A percentile compares a stretch with the other conserved stretches of the same genome.
phyloP scores from a whole-genome alignment of 495 filamentous ascomycete species.

The Jackrogersella minutella region DNA sequence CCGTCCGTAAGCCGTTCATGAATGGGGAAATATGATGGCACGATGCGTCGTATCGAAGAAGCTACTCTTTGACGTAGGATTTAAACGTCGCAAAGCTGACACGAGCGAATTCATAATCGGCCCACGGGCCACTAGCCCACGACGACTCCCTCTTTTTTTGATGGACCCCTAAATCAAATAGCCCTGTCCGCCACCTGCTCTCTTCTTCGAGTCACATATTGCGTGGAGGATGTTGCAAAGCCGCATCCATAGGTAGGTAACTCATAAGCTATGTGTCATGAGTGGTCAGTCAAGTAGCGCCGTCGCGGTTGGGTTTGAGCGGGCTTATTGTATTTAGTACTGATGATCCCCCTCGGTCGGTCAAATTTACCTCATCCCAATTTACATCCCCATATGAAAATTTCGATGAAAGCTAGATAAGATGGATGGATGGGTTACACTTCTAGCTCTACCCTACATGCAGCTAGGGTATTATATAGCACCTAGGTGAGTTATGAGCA shows the following conservation, averaged over 20 bases:
- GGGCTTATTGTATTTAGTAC: slow-evolving; percentile 5
- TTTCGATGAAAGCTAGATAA: slow-evolving; percentile 8
- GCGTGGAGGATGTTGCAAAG: slow-evolving; percentile 29
- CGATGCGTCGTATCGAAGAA: slow-evolving; percentile 34
- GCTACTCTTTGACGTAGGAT: slow-evolving; percentile 30
- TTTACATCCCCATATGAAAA: background rate
- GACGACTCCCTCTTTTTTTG: slow-evolving; percentile 14
- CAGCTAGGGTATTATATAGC: slow-evolving; percentile 8
- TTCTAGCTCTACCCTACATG: background rate
- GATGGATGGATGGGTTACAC: slow-evolving; percentile 5
- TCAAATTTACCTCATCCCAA: slow-evolving; percentile 12
- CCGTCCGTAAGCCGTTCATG: slow-evolving; percentile 8
- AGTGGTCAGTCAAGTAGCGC: background rate
- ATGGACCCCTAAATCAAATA: slow-evolving; percentile 29
- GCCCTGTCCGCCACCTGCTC: slow-evolving; percentile 17
- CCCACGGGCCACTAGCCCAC: slow-evolving; percentile 33
- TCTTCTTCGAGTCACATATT: slow-evolving; percentile 29
- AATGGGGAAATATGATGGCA: slow-evolving; percentile 19
- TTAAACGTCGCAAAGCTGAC: slow-evolving; percentile 30
- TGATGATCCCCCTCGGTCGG: slow-evolving; percentile 8
- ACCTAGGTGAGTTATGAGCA: slow-evolving; percentile 15
- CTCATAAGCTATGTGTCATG: background rate
- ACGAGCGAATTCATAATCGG: slow-evolving; percentile 24
- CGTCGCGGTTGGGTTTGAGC: slow-evolving; percentile 5
- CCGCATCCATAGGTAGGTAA: slow-evolving; percentile 32